phyloP scores from a whole-genome alignment of 768 basidiomycete species.

The Candolleomyces aberdarensis region DNA sequence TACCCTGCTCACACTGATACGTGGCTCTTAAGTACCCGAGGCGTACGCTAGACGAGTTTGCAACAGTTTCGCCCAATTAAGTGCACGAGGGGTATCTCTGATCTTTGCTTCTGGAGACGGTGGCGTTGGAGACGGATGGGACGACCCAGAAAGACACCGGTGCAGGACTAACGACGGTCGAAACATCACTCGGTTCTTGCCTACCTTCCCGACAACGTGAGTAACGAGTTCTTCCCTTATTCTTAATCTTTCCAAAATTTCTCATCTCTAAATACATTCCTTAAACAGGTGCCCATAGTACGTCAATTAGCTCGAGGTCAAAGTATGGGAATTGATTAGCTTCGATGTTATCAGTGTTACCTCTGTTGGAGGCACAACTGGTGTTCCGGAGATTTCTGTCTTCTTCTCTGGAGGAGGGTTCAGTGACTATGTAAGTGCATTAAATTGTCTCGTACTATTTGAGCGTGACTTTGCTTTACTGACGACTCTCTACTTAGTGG shows the following conservation, averaged over 20 bases:
- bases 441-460: not conserved
- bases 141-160: slow-evolving; percentile 46
- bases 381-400: slow-evolving; percentile 58
- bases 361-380: slow-evolving; percentile 62
- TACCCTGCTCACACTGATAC: not conserved
- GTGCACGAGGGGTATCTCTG: slow-evolving; percentile 64
- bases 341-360: slow-evolving; percentile 49
- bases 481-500: slow-evolving; percentile 35
- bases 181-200: slow-evolving; percentile 52
- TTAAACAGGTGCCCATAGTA: slow-evolving; percentile 1
- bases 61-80: slow-evolving; percentile 58
- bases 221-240: slow-evolving; percentile 7
- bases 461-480: not conserved
- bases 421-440: slow-evolving; percentile 56
- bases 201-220: slow-evolving; percentile 57
- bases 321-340: too few species aligned
- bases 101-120: slow-evolving; percentile 64
- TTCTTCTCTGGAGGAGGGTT: slow-evolving; percentile 74
- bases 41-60: slow-evolving; percentile 60
- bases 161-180: slow-evolving; percentile 60
- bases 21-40: slow-evolving; percentile 43
- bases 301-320: not conserved
- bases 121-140: slow-evolving; percentile 65
- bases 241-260: not conserved
- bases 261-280: too few species aligned